These are phyloP conservation scores for Hemisphaericaspora lyxosophila DNA, from an alignment of 1,139 yeast species.

Conservation along the genomic window DNA sequence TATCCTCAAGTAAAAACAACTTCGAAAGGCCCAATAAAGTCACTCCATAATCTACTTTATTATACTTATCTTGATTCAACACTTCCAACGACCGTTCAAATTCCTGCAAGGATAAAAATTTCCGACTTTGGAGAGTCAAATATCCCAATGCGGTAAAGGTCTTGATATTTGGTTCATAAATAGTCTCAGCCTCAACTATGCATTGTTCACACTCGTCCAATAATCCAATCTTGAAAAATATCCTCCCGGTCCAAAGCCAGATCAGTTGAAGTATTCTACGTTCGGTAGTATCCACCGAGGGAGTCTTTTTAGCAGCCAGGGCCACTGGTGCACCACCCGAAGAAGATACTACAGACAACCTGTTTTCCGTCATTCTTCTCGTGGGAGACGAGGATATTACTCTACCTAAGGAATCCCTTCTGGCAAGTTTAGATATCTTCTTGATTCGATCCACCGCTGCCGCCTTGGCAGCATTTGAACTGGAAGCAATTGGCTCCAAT, in stretches of 20 bases:
- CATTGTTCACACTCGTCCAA: slow-evolving; percentile 69
- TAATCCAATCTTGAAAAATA: slow-evolving; percentile 60
- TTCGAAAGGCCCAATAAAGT: slow-evolving; percentile 70
- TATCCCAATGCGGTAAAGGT: slow-evolving; percentile 58
- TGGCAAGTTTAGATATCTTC: slow-evolving; percentile 13
- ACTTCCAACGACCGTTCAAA: slow-evolving; percentile 66
- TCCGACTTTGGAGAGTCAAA: slow-evolving; percentile 38
- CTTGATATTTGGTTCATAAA: slow-evolving; percentile 49
- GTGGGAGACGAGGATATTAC: slow-evolving; percentile 1
- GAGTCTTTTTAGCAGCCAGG: not conserved
- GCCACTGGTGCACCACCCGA: slow-evolving; percentile 5
- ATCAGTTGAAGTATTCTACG: slow-evolving; percentile 53
- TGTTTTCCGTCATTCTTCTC: not conserved
- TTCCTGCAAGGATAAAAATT: slow-evolving; percentile 58
- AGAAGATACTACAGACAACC: not conserved
- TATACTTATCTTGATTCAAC: slow-evolving; percentile 22
- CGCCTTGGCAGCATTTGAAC: slow-evolving; percentile 1
- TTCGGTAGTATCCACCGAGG: slow-evolving; percentile 14
- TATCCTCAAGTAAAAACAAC: slow-evolving; percentile 49
- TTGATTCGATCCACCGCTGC: slow-evolving; percentile 14
- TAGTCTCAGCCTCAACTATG: slow-evolving; percentile 66
- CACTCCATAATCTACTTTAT: slow-evolving; percentile 45
- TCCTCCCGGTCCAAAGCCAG: slow-evolving; percentile 74
- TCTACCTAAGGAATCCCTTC: slow-evolving; percentile 8
- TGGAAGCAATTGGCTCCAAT: not conserved